Base-by-base conservation (phyloP, 352 stramenopile genomes). In the Globisporangium radiosum region DNA sequence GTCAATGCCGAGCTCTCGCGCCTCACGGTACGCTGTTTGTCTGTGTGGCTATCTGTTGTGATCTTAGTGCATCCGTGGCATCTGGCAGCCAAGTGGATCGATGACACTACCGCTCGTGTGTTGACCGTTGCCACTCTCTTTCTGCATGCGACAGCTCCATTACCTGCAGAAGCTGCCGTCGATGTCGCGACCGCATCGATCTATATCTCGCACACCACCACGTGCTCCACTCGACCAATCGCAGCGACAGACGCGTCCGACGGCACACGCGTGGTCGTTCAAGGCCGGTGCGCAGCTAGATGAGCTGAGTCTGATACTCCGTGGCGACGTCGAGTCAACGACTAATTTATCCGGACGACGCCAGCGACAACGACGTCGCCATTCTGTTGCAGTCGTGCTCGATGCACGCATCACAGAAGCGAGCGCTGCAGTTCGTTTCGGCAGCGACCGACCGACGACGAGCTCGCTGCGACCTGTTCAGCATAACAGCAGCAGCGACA, bases 141-240 rank as follows among this genome's bases (percentile, higher is more conserved):
- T 2, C 25, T 33, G 3, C 25, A 33, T 33, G 25, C 25, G 25
- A 17, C 52, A 85, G 76, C 52, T 80, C 47, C 55, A 68, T 19
- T 84, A 82, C 63, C 50, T 86, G 13, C 53, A 69, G 42, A 76
- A 76, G 57, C 52, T 71, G 17, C 73, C 76, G 19, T 66, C 55
- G 7, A 45, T 54, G 1, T 45, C 39, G 17, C 15, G 11, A 37
- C 11, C 14, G 11, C 36, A 7, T 19, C 36, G n/a, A 33, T 36
- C 36, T 33, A 55, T 33, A 33, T 33, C 25, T 33, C 25, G 1
- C 25, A 33, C 25, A 3, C 7, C 51, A 14, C 14, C 13, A 36
- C 14, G 7, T 15, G 36, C 7, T 14, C 15, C 9, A 50, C n/a
- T 36, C 45, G n/a, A 3, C 5, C 45, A 50, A n/a, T 13, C 15